Conservation (phyloP, 805 yeast species). For the Saccharomycopsis malanga region DNA sequence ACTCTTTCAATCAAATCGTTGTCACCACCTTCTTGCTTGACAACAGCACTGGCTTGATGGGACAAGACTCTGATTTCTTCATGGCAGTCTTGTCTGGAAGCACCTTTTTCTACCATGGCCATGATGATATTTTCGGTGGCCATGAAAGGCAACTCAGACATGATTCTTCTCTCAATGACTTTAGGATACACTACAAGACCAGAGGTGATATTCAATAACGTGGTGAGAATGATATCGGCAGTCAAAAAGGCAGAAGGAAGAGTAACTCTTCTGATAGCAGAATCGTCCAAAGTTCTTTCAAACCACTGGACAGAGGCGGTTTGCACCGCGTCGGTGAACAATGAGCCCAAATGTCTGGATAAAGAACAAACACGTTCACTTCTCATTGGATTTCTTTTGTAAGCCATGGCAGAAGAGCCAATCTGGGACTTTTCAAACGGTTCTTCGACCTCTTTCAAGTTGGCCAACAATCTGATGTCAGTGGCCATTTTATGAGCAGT, state of each 20-base stretch:
- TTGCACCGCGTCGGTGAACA: conserved; percentile 88
- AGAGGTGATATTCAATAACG: conserved; percentile 84
- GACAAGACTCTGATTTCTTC: conserved; percentile 95
- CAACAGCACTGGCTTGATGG: conserved; percentile 96
- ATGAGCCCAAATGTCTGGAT: conserved; percentile 88
- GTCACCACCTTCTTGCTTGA: conserved; percentile 97
- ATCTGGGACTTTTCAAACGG: conserved; percentile 98
- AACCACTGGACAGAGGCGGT: conserved; percentile 99
- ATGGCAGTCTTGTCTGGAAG: conserved; percentile 96
- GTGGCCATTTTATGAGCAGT: conserved; percentile 97
- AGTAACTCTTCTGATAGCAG: conserved; percentile 95
- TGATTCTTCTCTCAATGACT: conserved; percentile 95
- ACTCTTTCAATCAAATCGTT: conserved; percentile 91
- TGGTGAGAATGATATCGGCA: conserved; percentile 85
- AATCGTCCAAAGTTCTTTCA: conserved; percentile 96
- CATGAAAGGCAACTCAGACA: conserved; percentile 95
- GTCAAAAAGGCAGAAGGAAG: conserved; percentile 95
- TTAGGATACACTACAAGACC: conserved; percentile 98
- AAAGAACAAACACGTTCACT: conserved; percentile 98
- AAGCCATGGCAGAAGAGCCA: conserved; percentile 98
- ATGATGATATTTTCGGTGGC: conserved; percentile 98
- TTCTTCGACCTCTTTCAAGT: conserved; percentile 95
- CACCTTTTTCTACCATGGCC: conserved; percentile 99
- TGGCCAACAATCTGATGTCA: conserved; percentile 90
- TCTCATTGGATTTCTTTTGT: conserved; percentile 99